Percentiles rank a stretch among this genome's conserved stretches.
Evolutionary conservation across 768 basidiomycete genomes (phyloP).

Genomic region (Boletus bicolor): DNA sequence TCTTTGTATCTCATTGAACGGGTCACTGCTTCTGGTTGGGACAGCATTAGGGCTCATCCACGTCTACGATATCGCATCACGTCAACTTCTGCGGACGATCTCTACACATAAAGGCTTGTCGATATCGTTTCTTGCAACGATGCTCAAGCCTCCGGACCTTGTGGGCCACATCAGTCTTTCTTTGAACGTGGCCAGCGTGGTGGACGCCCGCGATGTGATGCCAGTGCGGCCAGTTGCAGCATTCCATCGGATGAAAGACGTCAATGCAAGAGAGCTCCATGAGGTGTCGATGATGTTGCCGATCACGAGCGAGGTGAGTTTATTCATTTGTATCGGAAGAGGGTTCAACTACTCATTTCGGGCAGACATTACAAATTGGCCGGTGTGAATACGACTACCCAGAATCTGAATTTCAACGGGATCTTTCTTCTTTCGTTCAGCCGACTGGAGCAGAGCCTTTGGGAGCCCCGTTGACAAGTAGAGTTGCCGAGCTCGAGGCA

Average conservation of each 20-base stretch:
- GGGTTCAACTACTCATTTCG: neutral
- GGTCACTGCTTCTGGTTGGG: constrained; percentile 78
- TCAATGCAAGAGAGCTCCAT: constrained; percentile 62
- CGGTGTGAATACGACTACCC: constrained; percentile 39
- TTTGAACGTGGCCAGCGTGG: constrained; percentile 34
- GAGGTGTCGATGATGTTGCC: constrained; percentile 66
- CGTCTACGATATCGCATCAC: constrained; percentile 85
- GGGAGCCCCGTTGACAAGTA: constrained; percentile 45
- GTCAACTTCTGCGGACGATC: constrained; percentile 84
- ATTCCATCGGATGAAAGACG: constrained; percentile 73
- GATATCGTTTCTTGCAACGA: constrained; percentile 70
- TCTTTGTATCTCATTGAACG: constrained; percentile 73
- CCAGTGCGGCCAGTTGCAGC: constrained; percentile 63
- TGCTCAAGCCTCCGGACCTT: constrained; percentile 86
- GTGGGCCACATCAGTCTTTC: constrained; percentile 72
- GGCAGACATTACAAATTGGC: constrained; percentile 17
- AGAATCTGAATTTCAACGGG: constrained; percentile 55
- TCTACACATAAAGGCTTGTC: constrained; percentile 62
- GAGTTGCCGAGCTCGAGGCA: constrained; percentile 64
- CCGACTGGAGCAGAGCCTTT: constrained; percentile 32
- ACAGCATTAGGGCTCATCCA: constrained; percentile 71
- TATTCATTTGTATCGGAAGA: neutral
- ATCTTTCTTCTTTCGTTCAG: constrained; percentile 64
- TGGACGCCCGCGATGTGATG: constrained; percentile 51
- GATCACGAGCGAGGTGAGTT: constrained; percentile 40